Base-by-base conservation (phyloP, 257 asterid genomes). In the Striga asiatica region DNA sequence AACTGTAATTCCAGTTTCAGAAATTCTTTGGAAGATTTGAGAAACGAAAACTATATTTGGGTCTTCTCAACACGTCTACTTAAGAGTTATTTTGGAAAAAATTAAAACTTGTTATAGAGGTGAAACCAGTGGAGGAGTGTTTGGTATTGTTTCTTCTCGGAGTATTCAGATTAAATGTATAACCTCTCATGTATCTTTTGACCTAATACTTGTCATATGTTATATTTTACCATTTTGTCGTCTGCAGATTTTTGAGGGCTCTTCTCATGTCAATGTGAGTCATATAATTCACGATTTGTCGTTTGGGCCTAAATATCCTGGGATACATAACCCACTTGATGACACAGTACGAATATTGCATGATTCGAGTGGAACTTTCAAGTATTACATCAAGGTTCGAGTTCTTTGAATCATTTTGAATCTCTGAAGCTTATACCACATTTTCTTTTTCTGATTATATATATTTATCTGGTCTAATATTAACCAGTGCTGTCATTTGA, bases 231-330 rank as follows among this genome's bases (percentile, higher is more conserved):
- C 43, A 57, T 49, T 29, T 69, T 31, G 57, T 46, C 50, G 52
- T 72, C 67, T 69, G 60, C 94, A 92, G 98, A 92, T 88, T 57
- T 92, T 92, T 69, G 94, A 72, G 58, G 84, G 83, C 48, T 53
- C 97, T 48, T 78, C 77, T 70, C 95, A 75, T 82, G 98, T 92
- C 69, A 88, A 92, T 66, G 93, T 92, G 74, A 92, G 98, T 66
- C 98, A 88, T 69, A 54, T 82, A 61, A 88, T 92, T 78, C 95
- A 92, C 28, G 91, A 88, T 77, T 73, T 92, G 62, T 87, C 97
- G 24, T 88, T 92, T 74, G 98, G 98, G 61, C 97, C 98, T 54
- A 78, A 82, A 72, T 92, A 92, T 74, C 98, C 98, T 47, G 97
- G 98, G 46, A 76, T 85, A 60, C 95, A 88, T 71, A 92, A 92